phyloP scores from a whole-genome alignment of 371 early-diverging fungal species.

The Syncephalastrum contaminatum region DNA sequence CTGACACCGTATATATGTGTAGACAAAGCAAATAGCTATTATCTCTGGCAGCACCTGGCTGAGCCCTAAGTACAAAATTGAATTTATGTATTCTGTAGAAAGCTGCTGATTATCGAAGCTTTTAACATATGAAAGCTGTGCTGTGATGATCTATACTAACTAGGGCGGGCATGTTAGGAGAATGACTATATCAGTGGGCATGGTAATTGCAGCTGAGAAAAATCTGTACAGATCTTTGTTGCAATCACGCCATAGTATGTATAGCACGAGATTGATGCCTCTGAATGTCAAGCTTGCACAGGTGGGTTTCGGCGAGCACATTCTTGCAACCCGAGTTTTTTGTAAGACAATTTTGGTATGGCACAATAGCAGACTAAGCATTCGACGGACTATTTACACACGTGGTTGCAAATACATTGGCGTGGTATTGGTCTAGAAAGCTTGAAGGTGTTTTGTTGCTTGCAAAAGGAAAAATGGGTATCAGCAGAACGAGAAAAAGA shows the following conservation, averaged over 20 bases:
- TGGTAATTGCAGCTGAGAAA: no score
- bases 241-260: background rate
- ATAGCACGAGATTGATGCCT: conserved; percentile 4
- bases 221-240: no score
- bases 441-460: conserved; percentile 10
- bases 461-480: background rate
- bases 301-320: conserved; percentile 12
- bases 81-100: no score
- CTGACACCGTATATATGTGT: no score
- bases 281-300: conserved; percentile 10
- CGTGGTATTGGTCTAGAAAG: conserved; percentile 15
- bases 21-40: no score
- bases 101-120: no score
- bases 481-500: background rate
- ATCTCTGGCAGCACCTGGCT: no score
- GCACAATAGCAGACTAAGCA: conserved; percentile 4
- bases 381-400: conserved; percentile 12
- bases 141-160: no score
- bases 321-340: conserved; percentile 10
- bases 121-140: no score
- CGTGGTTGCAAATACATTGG: conserved; percentile 3
- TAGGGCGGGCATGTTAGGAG: no score
- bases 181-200: no score
- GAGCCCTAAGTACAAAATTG: no score
- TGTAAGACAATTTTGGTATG: conserved; percentile 6